Base-by-base conservation (phyloP, 139 green algal genomes). In the Pseudopediastrum boryanum region DNA sequence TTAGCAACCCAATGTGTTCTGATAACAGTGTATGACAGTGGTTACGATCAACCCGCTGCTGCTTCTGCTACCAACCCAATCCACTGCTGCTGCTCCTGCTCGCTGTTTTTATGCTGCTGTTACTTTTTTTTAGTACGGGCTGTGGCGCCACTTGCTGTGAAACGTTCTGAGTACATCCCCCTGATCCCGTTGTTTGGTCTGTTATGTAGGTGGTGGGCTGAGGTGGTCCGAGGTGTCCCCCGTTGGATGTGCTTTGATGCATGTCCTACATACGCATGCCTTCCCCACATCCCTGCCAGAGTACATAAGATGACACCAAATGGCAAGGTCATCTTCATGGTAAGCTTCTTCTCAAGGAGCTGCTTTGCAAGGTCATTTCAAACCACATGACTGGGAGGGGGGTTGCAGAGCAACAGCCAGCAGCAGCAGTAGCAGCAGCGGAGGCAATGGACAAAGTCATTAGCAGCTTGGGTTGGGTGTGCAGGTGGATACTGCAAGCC, bases 301-400 rank as follows among this genome's bases (percentile, higher is more conserved):
- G 92, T 93, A 31, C 72, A 70, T 4, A 41, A 48, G 2, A 41
- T 96, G 31, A 96, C 81, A 19, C 92, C 92, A 0, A 50, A 89
- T 12, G 92, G 92, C 42, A 96, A 95, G 78, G 73, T 96, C 16
- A 84, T 96, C 42, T 86, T 96, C 46, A 93, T 96, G 88, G 74
- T 94, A 38, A 64, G 81, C 3, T 21, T 36, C 41, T 16, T 54
- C 43, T 9, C 64, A 72, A 16, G 9, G 21, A 21, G 35, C 16
- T 19, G 64, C 64, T 13, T 25, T 72, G 38, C 12, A 72, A 66
- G 13, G 35, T 9, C 19, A 51, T 33, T 33, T 36, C 13, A 25
- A 12, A 21, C 38, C 10, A 21, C 64, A 29, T 54, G 9, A 16
- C n/a, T 33, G 51, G 9, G n/a, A 52, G 21, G 39, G 35, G 21